Conservation (phyloP, 495 filamentous ascomycete species). For the Penicillium turbatum region DNA sequence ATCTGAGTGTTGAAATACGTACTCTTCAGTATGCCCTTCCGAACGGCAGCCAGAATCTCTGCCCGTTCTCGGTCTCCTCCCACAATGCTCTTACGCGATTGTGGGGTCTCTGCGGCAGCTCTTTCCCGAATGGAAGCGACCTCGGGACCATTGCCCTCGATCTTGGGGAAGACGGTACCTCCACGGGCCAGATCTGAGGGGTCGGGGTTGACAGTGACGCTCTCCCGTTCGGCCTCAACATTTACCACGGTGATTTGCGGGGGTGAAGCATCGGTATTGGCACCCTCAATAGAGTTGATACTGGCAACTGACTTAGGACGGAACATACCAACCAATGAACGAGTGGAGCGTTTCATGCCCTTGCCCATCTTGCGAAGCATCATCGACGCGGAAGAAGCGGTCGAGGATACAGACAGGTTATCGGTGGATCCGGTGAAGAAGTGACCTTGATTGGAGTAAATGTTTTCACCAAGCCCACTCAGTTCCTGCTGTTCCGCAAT, state of each 20-base stretch:
- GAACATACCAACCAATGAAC: slow-evolving; percentile 92
- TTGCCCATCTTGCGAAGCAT: slow-evolving; percentile 99
- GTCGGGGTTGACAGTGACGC: slow-evolving; percentile 73
- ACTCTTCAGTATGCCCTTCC: slow-evolving; percentile 95
- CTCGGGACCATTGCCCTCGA: slow-evolving; percentile 54
- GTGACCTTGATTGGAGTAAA: slow-evolving; percentile 83
- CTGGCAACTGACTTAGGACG: slow-evolving; percentile 89
- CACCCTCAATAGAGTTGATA: slow-evolving; percentile 60
- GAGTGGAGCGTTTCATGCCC: slow-evolving; percentile 86
- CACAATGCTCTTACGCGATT: slow-evolving; percentile 77
- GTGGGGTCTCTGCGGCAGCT: slow-evolving; percentile 53
- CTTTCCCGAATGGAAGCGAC: slow-evolving; percentile 42
- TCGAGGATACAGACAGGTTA: slow-evolving; percentile 94
- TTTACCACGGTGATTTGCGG: slow-evolving; percentile 91
- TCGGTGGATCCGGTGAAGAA: slow-evolving; percentile 91
- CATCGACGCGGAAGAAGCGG: slow-evolving; percentile 93
- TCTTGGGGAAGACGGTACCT: slow-evolving; percentile 79
- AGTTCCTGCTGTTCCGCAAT: slow-evolving; percentile 90
- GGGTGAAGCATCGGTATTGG: slow-evolving; percentile 52
- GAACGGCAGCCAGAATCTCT: slow-evolving; percentile 82
- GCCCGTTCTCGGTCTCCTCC: slow-evolving; percentile 88
- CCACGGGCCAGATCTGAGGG: slow-evolving; percentile 64
- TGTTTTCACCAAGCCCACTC: slow-evolving; percentile 83
- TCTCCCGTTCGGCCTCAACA: slow-evolving; percentile 86
- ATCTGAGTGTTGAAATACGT: slow-evolving; percentile 36